Base-by-base conservation (phyloP, 1,139 yeast species). In the Casaregolazyma lundiana region DNA sequence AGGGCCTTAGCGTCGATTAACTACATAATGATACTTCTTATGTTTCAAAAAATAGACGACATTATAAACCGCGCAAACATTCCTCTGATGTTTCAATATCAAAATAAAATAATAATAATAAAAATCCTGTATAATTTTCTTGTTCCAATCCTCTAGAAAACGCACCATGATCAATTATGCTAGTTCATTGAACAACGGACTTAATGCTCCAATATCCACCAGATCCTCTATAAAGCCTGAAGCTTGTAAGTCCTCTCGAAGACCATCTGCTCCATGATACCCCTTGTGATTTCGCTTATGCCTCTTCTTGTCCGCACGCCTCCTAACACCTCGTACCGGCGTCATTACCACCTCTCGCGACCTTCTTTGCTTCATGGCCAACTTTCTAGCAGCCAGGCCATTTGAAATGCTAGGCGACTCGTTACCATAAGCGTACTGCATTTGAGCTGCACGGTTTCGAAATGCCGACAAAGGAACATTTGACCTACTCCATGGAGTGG, bases 401-500 rank as follows among this genome's bases (percentile, higher is more conserved):
- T 26, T 26, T 7, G 32, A 26, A 11, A 26, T 26, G 11, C 32
- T 26, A 13, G 20, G 30, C 16, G 32, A 26, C 2, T 39, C 20
- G 8, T 20, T 34, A 13, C 39, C 40, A 26, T 42, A 42, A 2
- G 45, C 26, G 20, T 37, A 45, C 8, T 36, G 35, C 15, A 20
- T 35, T 40, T 52, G 55, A 6, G 76, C 63, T 4, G 89, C 86
- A 59, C 87, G 84, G 65, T 88, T 89, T 58, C 97, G 73, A 63
- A 89, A 89, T 1, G 97, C 96, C 4, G 95, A 87, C 36, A 89
- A 67, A 2, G 97, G 96, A 7, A 87, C 86, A 51, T 77, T 77
- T 40, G 77, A 75, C 55, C 54, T 45, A 21, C 29, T 41, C 38
- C 44, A 45, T 49, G 22, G 53, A 47, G 24, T 50, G 26, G 35